Conservation (phyloP, 305 asterid genomes). For the Solanum hybrid region DNA sequence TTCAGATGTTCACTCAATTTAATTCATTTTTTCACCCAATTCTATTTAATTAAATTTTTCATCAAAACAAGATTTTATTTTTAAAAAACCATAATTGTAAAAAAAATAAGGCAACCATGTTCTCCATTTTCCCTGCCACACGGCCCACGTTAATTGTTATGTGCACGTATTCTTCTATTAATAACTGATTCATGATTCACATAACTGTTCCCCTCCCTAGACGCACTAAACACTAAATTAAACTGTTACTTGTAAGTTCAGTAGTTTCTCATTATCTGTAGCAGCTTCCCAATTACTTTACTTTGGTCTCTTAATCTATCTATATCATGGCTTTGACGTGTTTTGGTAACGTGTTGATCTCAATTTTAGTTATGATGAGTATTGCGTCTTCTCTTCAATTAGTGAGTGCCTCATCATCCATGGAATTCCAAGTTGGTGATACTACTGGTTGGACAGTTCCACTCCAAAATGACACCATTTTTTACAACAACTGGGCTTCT, state of each 20-base stretch:
- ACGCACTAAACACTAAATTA: background rate
- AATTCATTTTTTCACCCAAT: too few species aligned
- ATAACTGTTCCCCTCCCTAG: background rate
- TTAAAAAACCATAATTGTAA: background rate
- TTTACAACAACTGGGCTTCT: slow-evolving; percentile 57
- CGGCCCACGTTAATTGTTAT: background rate
- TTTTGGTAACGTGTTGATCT: background rate
- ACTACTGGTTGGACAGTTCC: slow-evolving; percentile 48
- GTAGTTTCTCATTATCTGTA: background rate
- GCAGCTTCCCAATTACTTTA: background rate
- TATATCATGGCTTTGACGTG: slow-evolving; percentile 3
- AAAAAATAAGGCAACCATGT: background rate
- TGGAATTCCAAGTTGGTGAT: slow-evolving; percentile 47
- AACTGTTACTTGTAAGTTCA: background rate
- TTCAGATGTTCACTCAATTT: background rate
- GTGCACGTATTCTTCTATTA: background rate
- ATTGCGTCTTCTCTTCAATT: slow-evolving; percentile 11
- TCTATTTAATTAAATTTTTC: too few species aligned
- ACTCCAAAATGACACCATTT: slow-evolving; percentile 18
- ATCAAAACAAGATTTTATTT: too few species aligned
- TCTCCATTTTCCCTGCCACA: background rate
- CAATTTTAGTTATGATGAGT: slow-evolving; percentile 1
- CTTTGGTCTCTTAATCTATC: background rate
- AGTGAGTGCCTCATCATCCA: slow-evolving; percentile 7
- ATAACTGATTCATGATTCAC: background rate